A percentile compares a stretch with the other conserved stretches of the same genome.
Evolutionary conservation across 179 eudicot species (phyloP).

Genomic region (Spinacia oleracea): DNA sequence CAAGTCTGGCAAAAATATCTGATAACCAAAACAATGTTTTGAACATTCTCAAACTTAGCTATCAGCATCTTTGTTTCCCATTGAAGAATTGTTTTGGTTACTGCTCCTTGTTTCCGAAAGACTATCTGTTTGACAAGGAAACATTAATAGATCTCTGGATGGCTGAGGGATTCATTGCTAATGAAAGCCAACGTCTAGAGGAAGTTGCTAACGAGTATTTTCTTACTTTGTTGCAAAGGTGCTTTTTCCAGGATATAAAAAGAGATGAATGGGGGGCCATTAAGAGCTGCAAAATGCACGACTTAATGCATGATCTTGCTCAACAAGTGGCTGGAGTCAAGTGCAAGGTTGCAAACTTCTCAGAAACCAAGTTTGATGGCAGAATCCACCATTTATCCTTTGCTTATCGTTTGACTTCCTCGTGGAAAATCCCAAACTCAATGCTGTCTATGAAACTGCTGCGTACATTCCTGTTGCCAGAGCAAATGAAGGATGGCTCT

Average conservation of each 20-base stretch:
- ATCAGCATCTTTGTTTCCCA: background rate
- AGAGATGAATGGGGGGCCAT: background rate
- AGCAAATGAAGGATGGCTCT: no score
- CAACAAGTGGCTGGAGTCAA: constrained; percentile 12
- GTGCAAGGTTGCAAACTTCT: background rate
- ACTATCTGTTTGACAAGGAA: background rate
- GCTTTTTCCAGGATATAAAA: constrained; percentile 16
- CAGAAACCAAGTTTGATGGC: background rate
- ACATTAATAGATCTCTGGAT: constrained; percentile 5
- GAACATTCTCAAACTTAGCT: constrained; percentile 12
- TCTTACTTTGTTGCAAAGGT: background rate
- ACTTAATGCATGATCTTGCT: constrained; percentile 19
- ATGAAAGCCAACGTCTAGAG: background rate
- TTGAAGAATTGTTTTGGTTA: constrained; percentile 18
- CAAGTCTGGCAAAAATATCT: background rate
- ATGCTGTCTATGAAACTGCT: background rate
- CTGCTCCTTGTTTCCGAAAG: constrained; percentile 18
- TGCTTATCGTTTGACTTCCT: background rate
- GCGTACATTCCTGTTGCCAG: background rate
- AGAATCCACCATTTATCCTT: background rate
- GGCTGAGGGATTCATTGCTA: constrained; percentile 9
- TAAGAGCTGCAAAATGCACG: background rate
- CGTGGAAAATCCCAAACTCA: background rate
- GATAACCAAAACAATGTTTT: background rate
- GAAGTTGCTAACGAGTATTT: constrained; percentile 11